Evolutionary conservation across 176 grass and related monocot genomes (phyloP), one percentile per base, ranked within the genome.

Genomic region (Urochloa ruziziensis): DNA sequence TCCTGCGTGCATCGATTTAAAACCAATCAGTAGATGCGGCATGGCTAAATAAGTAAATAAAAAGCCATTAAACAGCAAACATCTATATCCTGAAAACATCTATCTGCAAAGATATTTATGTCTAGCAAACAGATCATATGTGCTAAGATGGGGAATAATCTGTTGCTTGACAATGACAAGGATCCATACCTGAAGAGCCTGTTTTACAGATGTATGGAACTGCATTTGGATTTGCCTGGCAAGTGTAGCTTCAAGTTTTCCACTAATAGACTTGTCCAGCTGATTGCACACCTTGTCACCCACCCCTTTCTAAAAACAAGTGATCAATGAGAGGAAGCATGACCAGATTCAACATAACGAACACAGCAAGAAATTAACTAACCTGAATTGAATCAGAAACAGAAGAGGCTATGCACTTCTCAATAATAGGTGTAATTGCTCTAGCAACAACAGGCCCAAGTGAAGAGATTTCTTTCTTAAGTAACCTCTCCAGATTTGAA

Each of bases 371-470:
- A 88, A 70, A 70, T 30, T 75, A 84, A 40, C 62, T 34, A 77
- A 99, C 97, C 97, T 99, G 97, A 96, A 99, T 62, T 44, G 91
- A 86, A 73, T 99, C 97, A 54, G 86, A 75, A 86, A 99, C 86
- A 33, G 89, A 54, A 70, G 93, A 91, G 54, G 75, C 64, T 40
- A 91, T 62, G 14, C 78, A 87, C 78, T 97, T 97, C 74, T 97
- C 94, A 39, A 99, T 80, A 88, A 90, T 74, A 81, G 93, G 97
- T 59, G 89, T 79, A 64, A 96, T 87, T 71, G 89, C 74, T 14
- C 91, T 84, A 51, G 93, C 88, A 88, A 99, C 85, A 80, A 75
- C 81, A 68, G 93, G 91, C 14, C 93, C 97, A 60, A 96, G 81
- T 52, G 93, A 80, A 46, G 89, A 83, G 70, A 99, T 72, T 90